These are phyloP conservation scores for Dactylellina cionopaga DNA, from an alignment of 2,329 filamentous ascomycete genomes.

Conservation along the genomic window DNA sequence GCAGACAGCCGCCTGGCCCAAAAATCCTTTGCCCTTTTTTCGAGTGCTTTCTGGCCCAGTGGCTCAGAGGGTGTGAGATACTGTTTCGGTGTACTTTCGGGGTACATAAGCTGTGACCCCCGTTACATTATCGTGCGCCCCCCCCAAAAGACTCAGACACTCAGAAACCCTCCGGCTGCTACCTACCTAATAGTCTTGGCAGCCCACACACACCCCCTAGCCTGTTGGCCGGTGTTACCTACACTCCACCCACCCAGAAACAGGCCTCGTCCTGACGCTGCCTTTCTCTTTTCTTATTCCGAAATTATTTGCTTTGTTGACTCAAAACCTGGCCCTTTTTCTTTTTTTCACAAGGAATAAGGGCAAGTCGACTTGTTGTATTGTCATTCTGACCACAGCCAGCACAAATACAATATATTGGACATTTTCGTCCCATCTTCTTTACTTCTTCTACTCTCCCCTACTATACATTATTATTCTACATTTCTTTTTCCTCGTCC, in stretches of 20 bases:
- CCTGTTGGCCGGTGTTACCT: constrained; percentile 47
- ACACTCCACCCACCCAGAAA: constrained; percentile 38
- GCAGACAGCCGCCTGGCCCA: constrained; percentile 34
- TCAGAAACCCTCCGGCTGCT: constrained; percentile 50
- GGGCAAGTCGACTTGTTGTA: constrained; percentile 33
- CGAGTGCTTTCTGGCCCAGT: constrained; percentile 1
- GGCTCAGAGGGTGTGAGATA: constrained; percentile 33
- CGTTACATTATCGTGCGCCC: constrained; percentile 49
- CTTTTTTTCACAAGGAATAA: constrained; percentile 46
- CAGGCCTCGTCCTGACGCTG: constrained; percentile 48
- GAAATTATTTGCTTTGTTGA: constrained; percentile 39
- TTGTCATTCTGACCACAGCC: constrained; percentile 51
- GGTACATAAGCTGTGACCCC: constrained; percentile 46
- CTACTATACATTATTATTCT: constrained; percentile 20
- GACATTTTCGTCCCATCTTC: constrained; percentile 52
- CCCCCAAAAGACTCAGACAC: constrained; percentile 37
- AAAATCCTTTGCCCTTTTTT: constrained; percentile 22
- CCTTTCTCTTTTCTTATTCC: constrained; percentile 33
- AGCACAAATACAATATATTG: constrained; percentile 42
- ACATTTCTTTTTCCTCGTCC: constrained; percentile 35
- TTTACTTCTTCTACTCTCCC: constrained; percentile 46
- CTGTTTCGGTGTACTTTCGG: constrained; percentile 45
- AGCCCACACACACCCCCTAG: constrained; percentile 24
- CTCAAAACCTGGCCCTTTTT: constrained; percentile 50
- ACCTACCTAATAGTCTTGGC: constrained; percentile 48